Percentiles rank a stretch among this genome's conserved stretches.
These are phyloP conservation scores for Phellinidium pouzarii DNA, from an alignment of 1,284 basidiomycete genomes.

Conservation along the genomic window DNA sequence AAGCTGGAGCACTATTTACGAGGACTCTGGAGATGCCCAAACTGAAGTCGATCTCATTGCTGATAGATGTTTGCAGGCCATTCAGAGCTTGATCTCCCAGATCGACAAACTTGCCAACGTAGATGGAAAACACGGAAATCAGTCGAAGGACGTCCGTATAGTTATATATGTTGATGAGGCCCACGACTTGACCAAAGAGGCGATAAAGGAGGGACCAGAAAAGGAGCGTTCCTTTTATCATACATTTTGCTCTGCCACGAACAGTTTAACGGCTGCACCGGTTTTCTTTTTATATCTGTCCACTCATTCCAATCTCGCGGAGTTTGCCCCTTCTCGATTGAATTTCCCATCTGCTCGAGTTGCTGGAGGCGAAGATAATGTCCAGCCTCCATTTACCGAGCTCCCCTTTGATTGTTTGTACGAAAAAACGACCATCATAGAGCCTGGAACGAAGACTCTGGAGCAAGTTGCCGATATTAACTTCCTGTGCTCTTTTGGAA, in stretches of 20 bases:
- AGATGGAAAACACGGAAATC: too few relatives aligned
- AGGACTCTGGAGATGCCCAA: not conserved
- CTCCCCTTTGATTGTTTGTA: not conserved
- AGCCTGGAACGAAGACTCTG: not conserved
- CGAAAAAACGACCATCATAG: not conserved
- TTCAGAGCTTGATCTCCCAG: not conserved
- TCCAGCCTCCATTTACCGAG: not conserved
- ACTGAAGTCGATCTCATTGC: not conserved
- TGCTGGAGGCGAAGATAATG: not conserved
- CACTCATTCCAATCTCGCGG: not conserved
- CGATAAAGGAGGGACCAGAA: not conserved
- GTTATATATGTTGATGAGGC: not conserved
- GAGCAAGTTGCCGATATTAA: not conserved
- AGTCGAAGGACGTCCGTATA: not conserved
- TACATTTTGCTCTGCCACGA: not conserved
- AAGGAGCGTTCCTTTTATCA: not conserved
- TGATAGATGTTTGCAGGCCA: not conserved
- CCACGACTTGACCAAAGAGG: not conserved
- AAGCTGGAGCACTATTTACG: too few relatives aligned
- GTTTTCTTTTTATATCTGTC: not conserved
- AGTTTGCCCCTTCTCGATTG: not conserved
- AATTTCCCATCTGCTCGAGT: not conserved
- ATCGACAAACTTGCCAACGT: not conserved
- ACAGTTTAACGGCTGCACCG: not conserved
- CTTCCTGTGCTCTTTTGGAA: not conserved